Base-by-base conservation (phyloP, 257 asterid species). In the Pogostemon cablin region DNA sequence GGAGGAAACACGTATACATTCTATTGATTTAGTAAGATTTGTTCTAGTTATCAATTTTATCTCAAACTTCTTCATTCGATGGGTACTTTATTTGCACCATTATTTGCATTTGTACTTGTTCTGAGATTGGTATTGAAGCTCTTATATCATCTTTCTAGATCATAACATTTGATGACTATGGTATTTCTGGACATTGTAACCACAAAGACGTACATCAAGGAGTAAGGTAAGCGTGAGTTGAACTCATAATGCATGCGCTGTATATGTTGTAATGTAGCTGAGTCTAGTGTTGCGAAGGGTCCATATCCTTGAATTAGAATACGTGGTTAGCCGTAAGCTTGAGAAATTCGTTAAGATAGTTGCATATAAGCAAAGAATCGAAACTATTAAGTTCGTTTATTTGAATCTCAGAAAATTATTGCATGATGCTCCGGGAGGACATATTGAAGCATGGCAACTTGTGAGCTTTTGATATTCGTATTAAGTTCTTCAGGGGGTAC, bases 181-280 rank as follows among this genome's bases (percentile, higher is more conserved):
- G 99, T 50, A 86, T 91, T 72, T 93, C 98, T 54, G 98, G 98
- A 65, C 99, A 93, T 80, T 91, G 98, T 78, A 78, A 78, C 73
- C 82, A 78, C 68, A 15, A 72, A 0, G 82, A 78, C 15, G 76
- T 78, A 17, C 73, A 78, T 73, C 87, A 55, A 72, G 99, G 96
- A 52, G 98, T 93, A 52, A 76, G 89, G 98, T 86, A 71, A 79
- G 88, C 73, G 32, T 39, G 5, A 62, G 44, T 55, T 60, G 60
- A 69, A 64, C 56, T 69, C 47, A 54, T 25, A 4, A n/a, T 61
- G 67, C 67, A 11, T 72, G 60, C 43, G 39, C 32, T 2, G 0
- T 63, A 3, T 53, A 62, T 61, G 20, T 52, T 3, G 15, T 17
- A 56, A 58, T 69, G 34, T 11, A 49, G 49, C 8, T 40, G 67